phyloP scores from a whole-genome alignment of 441 rosid genomes.

The Populus trichocarpa region DNA sequence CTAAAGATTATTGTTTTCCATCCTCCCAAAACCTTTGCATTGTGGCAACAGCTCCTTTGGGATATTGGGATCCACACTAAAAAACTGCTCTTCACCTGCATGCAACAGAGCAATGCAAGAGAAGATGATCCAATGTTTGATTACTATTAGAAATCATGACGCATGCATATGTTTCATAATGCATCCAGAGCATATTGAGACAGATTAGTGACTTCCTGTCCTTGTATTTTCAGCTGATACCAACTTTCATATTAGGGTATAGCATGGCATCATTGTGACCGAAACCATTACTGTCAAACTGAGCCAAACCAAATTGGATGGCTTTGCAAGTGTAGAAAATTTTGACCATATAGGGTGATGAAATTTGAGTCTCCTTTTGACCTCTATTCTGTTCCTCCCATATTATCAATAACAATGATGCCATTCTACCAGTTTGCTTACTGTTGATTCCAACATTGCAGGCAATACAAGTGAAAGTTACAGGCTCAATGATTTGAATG shows the following conservation, averaged over 20 bases:
- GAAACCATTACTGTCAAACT: neutral
- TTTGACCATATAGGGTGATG: neutral
- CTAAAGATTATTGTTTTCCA: neutral
- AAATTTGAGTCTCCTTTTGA: too few species aligned
- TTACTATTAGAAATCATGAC: neutral
- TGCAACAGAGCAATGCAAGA: neutral
- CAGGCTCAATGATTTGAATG: slow-evolving; percentile 63
- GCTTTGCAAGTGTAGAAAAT: neutral
- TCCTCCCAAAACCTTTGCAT: neutral
- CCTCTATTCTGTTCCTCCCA: too few species aligned
- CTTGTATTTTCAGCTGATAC: neutral
- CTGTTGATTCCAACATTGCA: slow-evolving; percentile 11
- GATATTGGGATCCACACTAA: neutral
- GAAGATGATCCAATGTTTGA: neutral
- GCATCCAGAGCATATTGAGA: neutral
- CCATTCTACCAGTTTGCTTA: neutral
- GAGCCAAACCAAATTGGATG: neutral
- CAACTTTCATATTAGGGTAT: neutral
- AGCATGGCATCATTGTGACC: neutral
- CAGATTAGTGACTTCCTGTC: neutral
- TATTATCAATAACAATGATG: neutral
- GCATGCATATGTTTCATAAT: neutral
- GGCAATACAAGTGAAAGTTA: slow-evolving; percentile 41
- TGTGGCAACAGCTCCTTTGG: neutral
- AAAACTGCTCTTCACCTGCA: neutral